Evolutionary conservation across 2,329 filamentous ascomycete species (phyloP).

Genomic region (Dactylonectria macrodidyma): DNA sequence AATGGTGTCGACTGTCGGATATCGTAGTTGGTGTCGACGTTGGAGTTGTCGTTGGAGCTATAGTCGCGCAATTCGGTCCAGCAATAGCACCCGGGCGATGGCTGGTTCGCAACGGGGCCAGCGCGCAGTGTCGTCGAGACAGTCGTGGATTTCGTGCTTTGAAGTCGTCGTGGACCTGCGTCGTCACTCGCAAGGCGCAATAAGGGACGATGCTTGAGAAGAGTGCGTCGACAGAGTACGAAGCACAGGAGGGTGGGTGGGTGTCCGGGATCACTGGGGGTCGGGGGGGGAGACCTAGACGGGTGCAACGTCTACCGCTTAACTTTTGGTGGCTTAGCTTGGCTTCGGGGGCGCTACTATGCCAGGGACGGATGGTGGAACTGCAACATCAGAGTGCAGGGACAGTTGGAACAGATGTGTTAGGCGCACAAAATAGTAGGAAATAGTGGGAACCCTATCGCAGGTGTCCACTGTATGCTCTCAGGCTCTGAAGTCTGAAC

Average conservation of each 20-base stretch:
- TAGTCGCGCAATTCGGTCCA: constrained; percentile 1
- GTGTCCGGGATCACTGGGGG: constrained; percentile 15
- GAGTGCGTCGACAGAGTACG: constrained; percentile 18
- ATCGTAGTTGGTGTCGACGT: not conserved
- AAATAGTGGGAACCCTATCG: not conserved
- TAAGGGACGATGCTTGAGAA: constrained; percentile 13
- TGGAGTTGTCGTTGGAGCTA: constrained; percentile 5
- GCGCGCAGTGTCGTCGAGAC: constrained; percentile 26
- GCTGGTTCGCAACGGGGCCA: constrained; percentile 22
- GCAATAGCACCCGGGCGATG: constrained; percentile 8
- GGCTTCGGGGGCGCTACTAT: constrained; percentile 37
- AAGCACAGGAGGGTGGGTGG: constrained; percentile 11
- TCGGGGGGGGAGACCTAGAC: constrained; percentile 17
- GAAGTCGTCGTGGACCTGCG: constrained; percentile 22
- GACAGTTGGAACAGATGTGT: too few relatives aligned
- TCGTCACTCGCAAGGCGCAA: constrained; percentile 27
- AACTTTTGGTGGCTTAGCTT: constrained; percentile 40
- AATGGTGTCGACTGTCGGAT: not conserved
- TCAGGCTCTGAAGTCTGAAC: not conserved
- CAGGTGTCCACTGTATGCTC: not conserved
- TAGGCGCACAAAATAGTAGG: constrained; percentile 32
- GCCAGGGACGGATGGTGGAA: constrained; percentile 35
- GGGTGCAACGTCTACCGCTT: constrained; percentile 26
- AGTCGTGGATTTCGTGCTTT: constrained; percentile 20
- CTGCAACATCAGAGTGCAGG: constrained; percentile 20